Conservation (phyloP, 1,284 basidiomycete species). For the Ganoderma lingzhi region DNA sequence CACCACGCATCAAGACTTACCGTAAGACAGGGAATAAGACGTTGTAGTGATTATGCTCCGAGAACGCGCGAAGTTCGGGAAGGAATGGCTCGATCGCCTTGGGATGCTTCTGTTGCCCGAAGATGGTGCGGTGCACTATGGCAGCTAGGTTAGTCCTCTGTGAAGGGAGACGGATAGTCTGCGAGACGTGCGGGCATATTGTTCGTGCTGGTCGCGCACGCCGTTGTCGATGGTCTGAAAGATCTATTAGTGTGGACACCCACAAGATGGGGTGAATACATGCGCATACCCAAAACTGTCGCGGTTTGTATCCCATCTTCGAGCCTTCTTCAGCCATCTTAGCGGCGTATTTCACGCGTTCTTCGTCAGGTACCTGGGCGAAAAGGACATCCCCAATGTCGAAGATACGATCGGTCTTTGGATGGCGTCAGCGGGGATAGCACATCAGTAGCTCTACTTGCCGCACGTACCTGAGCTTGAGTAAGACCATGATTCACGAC, state of each 20-base stretch:
- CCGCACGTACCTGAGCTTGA: constrained; percentile 48
- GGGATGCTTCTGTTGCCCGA: constrained; percentile 42
- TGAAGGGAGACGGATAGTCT: too few relatives aligned
- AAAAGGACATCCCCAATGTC: constrained; percentile 72
- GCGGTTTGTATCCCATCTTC: constrained; percentile 67
- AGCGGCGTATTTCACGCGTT: constrained; percentile 60
- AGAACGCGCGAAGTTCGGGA: constrained; percentile 49
- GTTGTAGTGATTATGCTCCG: constrained; percentile 39
- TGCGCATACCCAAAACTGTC: constrained; percentile 58
- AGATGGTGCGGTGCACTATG: constrained; percentile 46
- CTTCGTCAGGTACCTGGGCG: constrained; percentile 56
- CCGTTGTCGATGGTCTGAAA: constrained; percentile 54
- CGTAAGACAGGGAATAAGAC: constrained; percentile 39
- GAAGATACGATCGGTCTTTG: constrained; percentile 56
- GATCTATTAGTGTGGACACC: background rate
- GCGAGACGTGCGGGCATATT: constrained; percentile 58
- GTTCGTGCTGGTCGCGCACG: constrained; percentile 64
- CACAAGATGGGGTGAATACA: background rate
- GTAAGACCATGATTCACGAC: constrained; percentile 67
- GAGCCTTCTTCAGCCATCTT: constrained; percentile 57
- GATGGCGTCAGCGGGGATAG: background rate
- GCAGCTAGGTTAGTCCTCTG: background rate
- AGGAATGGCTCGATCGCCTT: constrained; percentile 45
- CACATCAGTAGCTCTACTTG: too few relatives aligned
- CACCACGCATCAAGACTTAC: constrained; percentile 14